Base-by-base conservation (phyloP, 768 basidiomycete genomes). In the Phylloporus rhodoxanthus region DNA sequence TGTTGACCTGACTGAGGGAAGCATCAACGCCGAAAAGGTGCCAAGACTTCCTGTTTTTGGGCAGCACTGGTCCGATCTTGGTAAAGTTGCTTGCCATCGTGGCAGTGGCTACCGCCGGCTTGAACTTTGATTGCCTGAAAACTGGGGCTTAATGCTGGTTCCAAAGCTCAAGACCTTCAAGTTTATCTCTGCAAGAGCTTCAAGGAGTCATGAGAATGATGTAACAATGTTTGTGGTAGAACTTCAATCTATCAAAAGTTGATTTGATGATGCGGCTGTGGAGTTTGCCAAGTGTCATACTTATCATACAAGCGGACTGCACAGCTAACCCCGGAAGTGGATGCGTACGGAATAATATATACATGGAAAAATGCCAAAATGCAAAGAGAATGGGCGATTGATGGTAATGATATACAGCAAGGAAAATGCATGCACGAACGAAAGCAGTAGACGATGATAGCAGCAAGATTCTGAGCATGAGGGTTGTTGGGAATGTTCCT, bases 21-120 rank as follows among this genome's bases (percentile, higher is more conserved):
- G n/a, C 36, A 23, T 14, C 25, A 26, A 43, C 32, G 15, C 39
- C 36, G n/a, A 42, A 26, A 48, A 54, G 57, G 58, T 60, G 59
- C n/a, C n/a, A n/a, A 60, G 52, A 60, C 58, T 30, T 46, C 10
- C 38, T 15, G 23, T 47, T 15, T 47, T 47, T 19, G 40, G 37
- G 3, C 19, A 46, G 19, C 32, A 21, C 9, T 17, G 5, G 30
- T n/a, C 37, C 20, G 33, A 30, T 30, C n/a, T 43, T 41, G 40
- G 25, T 23, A n/a, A 8, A 19, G 9, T 7, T 15, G 34, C 34
- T 5, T 26, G 14, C 25, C 23, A 8, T 14, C 38, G 23, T 23
- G 21, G 39, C 25, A 15, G 21, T n/a, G 11, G 33, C 33, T 15
- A 7, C 15, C 17, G 8, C n/a, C 34, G 7, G 9, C n/a, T 17